Percentiles rank a stretch among this genome's conserved stretches.
phyloP scores from a whole-genome alignment of 31 red algal genomes.

The Endocladia muricata region DNA sequence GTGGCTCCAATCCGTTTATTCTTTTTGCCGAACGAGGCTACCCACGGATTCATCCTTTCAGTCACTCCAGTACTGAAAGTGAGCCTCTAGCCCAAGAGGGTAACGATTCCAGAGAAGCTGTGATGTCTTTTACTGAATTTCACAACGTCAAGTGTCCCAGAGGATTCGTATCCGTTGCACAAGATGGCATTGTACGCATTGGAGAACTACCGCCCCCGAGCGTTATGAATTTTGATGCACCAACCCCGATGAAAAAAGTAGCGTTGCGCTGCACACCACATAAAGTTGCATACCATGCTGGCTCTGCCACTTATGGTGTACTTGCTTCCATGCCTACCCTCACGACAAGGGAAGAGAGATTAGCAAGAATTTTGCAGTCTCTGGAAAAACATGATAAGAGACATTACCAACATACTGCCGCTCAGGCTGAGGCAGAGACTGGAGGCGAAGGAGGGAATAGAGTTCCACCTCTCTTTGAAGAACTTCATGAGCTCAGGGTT shows the following conservation, averaged over 20 bases:
- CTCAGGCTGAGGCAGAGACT: conserved; percentile 79
- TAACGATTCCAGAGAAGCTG: conserved; percentile 37
- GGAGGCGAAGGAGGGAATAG: conserved; percentile 60
- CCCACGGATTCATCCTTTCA: conserved; percentile 71
- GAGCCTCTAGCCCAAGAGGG: conserved; percentile 34
- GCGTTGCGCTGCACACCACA: conserved; percentile 70
- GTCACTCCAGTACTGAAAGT: conserved; percentile 3
- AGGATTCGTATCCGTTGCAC: conserved; percentile 68
- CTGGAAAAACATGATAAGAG: conserved; percentile 79
- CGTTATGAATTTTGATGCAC: conserved; percentile 62
- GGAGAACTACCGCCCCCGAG: conserved; percentile 43
- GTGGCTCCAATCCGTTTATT: conserved; percentile 54
- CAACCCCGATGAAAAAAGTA: conserved; percentile 71
- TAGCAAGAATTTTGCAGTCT: conserved; percentile 73
- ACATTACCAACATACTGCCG: conserved; percentile 68
- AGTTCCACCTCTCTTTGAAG: conserved; percentile 76
- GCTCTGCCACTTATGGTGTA: conserved; percentile 77
- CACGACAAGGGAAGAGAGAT: conserved; percentile 68
- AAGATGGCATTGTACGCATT: conserved; percentile 71
- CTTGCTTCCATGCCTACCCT: conserved; percentile 70
- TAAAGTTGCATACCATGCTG: conserved; percentile 72
- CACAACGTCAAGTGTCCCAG: conserved; percentile 82
- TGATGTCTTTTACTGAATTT: conserved; percentile 66
- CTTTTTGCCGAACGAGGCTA: conserved; percentile 83
- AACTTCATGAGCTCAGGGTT: conserved; percentile 84